Conservation (phyloP, 768 basidiomycete species). For the Paxillus ammoniavirescens region DNA sequence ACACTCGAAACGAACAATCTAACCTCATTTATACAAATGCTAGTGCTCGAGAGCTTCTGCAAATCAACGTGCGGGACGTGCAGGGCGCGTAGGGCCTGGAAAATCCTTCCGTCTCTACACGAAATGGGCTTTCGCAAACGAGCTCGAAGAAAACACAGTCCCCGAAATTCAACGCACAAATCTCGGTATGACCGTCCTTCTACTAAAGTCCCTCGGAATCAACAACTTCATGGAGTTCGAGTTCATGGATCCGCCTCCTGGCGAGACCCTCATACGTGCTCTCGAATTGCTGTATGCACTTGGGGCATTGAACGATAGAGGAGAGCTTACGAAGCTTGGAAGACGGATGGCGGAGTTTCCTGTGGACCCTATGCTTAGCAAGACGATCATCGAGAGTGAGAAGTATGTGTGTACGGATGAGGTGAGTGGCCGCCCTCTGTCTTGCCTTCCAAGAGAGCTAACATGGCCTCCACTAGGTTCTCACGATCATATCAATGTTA, state of each 20-base stretch:
- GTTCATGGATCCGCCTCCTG: conserved; percentile 97
- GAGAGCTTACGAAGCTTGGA: conserved; percentile 96
- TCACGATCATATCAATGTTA: conserved; percentile 97
- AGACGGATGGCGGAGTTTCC: conserved; percentile 99
- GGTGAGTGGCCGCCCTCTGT: conserved; percentile 44
- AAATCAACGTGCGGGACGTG: conserved; percentile 94
- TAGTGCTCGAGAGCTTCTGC: conserved; percentile 97
- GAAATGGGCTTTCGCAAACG: conserved; percentile 96
- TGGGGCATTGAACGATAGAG: conserved; percentile 93
- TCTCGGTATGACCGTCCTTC: conserved; percentile 89
- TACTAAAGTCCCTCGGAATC: conserved; percentile 96
- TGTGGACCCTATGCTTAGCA: conserved; percentile 96
- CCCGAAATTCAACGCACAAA: conserved; percentile 99
- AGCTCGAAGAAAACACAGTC: conserved; percentile 94
- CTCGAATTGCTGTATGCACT: conserved; percentile 93
- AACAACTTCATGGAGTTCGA: conserved; percentile 98
- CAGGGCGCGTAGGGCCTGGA: conserved; percentile 96
- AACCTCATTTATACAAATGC: not conserved
- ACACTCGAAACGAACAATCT: conserved; percentile 24
- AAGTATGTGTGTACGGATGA: conserved; percentile 94
- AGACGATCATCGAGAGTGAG: conserved; percentile 95
- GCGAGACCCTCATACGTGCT: conserved; percentile 95
- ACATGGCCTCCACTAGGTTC: conserved; percentile 49
- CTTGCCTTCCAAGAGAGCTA: not conserved
- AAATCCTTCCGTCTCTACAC: conserved; percentile 99